These are phyloP conservation scores for Globisporangium solare DNA, from an alignment of 352 stramenopile genomes.

Conservation along the genomic window DNA sequence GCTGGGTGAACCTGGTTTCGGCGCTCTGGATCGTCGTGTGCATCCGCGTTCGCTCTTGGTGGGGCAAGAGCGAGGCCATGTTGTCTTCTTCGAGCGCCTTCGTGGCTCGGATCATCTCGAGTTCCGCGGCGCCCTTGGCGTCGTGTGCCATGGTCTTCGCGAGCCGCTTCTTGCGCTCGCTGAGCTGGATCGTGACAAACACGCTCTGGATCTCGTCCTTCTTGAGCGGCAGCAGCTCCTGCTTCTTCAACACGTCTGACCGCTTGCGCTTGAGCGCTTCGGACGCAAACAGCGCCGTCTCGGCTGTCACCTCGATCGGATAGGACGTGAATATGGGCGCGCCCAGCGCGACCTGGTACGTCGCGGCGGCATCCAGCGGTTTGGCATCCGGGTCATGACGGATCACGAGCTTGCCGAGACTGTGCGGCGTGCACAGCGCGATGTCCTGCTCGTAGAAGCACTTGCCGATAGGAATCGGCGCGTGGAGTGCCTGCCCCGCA, in stretches of 20 bases:
- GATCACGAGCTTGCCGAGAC: slow-evolving; percentile 58
- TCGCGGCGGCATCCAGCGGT: slow-evolving; percentile 40
- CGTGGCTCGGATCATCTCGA: slow-evolving; percentile 43
- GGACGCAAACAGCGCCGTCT: slow-evolving; percentile 37
- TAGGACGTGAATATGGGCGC: slow-evolving; percentile 67
- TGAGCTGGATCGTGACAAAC: slow-evolving; percentile 67
- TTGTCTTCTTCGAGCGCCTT: slow-evolving; percentile 54
- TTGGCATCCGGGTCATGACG: slow-evolving; percentile 53
- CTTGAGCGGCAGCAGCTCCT: slow-evolving; percentile 53
- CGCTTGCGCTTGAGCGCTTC: slow-evolving; percentile 48
- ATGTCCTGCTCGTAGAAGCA: slow-evolving; percentile 48
- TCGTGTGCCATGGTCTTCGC: slow-evolving; percentile 40
- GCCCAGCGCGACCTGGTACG: slow-evolving; percentile 73
- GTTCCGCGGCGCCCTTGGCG: slow-evolving; percentile 38
- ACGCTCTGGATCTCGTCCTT: slow-evolving; percentile 62
- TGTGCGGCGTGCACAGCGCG: slow-evolving; percentile 58
- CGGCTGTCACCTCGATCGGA: slow-evolving; percentile 50
- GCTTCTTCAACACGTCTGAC: slow-evolving; percentile 53
- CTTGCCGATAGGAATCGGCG: slow-evolving; percentile 46
- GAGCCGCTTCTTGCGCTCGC: slow-evolving; percentile 60
- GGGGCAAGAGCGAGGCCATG: slow-evolving; percentile 20
- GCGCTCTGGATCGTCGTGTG: slow-evolving; percentile 30
- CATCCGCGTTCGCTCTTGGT: slow-evolving; percentile 37
- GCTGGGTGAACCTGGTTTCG: slow-evolving; percentile 48
- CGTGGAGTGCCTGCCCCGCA: slow-evolving; percentile 4